phyloP scores from a whole-genome alignment of 106 monocot species.

The Platanthera zijinensis region DNA sequence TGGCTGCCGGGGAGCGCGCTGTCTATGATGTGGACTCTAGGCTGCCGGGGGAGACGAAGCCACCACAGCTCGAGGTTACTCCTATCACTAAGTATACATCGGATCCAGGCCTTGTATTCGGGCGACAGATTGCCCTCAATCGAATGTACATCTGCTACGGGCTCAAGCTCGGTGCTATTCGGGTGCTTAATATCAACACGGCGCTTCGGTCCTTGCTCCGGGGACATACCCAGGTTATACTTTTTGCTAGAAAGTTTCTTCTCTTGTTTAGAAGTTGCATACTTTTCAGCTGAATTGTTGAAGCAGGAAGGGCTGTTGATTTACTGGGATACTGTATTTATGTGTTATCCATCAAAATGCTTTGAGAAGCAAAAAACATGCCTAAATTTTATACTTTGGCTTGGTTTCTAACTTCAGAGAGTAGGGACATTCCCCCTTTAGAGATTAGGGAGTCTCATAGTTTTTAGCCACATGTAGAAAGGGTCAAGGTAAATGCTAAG shows the following conservation, averaged over 20 bases:
- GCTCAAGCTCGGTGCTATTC: slow-evolving; percentile 68
- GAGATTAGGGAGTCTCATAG: no score
- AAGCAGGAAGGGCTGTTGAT: not conserved
- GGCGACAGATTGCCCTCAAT: slow-evolving; percentile 97
- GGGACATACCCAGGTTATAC: slow-evolving; percentile 78
- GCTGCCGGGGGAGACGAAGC: slow-evolving; percentile 47
- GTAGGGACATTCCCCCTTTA: not conserved
- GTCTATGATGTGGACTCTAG: slow-evolving; percentile 82
- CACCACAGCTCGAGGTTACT: slow-evolving; percentile 95
- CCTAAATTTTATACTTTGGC: not conserved
- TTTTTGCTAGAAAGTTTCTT: not conserved
- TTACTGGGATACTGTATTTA: not conserved
- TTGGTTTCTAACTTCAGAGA: not conserved
- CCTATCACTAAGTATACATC: slow-evolving; percentile 95
- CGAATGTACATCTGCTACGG: slow-evolving; percentile 87
- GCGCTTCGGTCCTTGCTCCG: slow-evolving; percentile 74
- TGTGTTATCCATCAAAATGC: not conserved
- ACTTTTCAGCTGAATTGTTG: not conserved
- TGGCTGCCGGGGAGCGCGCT: slow-evolving; percentile 42
- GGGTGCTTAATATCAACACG: slow-evolving; percentile 91
- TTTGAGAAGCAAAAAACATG: not conserved
- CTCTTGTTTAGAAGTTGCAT: not conserved
- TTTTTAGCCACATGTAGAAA: no score
- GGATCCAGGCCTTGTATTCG: slow-evolving; percentile 84
- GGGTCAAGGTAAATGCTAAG: no score